Percentiles rank a stretch among this genome's conserved stretches.
These are phyloP conservation scores for Mycena citricolor DNA, from an alignment of 1,284 basidiomycete species.

Conservation along the genomic window DNA sequence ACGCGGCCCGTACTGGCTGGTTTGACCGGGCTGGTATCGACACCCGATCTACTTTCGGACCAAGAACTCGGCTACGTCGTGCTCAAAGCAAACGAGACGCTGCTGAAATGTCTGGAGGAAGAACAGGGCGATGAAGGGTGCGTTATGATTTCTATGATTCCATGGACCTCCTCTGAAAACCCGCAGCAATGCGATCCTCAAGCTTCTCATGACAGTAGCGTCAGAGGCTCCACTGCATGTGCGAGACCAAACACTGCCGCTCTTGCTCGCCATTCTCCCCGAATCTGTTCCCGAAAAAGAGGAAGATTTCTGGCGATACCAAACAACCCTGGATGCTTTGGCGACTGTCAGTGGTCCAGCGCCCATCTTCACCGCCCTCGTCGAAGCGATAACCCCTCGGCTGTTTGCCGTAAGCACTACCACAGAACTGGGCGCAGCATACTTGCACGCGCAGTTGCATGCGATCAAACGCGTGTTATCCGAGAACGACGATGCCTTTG, in stretches of 20 bases:
- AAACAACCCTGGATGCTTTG: slow-evolving; percentile 72
- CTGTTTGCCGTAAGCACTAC: slow-evolving; percentile 67
- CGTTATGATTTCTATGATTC: slow-evolving; percentile 2
- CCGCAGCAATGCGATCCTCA: slow-evolving; percentile 64
- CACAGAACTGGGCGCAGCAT: slow-evolving; percentile 66
- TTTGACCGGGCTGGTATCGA: slow-evolving; percentile 63
- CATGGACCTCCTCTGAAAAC: slow-evolving; percentile 5
- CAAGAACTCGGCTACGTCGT: slow-evolving; percentile 82
- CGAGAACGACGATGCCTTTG: slow-evolving; percentile 73
- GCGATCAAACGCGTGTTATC: slow-evolving; percentile 65
- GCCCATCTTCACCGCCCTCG: slow-evolving; percentile 82
- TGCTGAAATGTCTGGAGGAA: slow-evolving; percentile 58
- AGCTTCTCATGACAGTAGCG: slow-evolving; percentile 70
- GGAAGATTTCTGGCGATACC: slow-evolving; percentile 59
- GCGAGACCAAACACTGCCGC: slow-evolving; percentile 75
- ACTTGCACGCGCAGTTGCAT: slow-evolving; percentile 79
- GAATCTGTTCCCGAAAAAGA: slow-evolving; percentile 59
- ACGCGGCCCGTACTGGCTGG: slow-evolving; percentile 62
- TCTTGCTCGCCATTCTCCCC: slow-evolving; percentile 75
- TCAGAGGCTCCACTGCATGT: slow-evolving; percentile 65
- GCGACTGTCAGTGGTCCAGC: slow-evolving; percentile 74
- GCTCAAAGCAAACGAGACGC: slow-evolving; percentile 71
- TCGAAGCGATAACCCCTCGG: slow-evolving; percentile 78
- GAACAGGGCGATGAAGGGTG: slow-evolving; percentile 55
- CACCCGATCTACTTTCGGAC: slow-evolving; percentile 60